phyloP scores from a whole-genome alignment of 1,284 basidiomycete species.

The Ustilago nuda region DNA sequence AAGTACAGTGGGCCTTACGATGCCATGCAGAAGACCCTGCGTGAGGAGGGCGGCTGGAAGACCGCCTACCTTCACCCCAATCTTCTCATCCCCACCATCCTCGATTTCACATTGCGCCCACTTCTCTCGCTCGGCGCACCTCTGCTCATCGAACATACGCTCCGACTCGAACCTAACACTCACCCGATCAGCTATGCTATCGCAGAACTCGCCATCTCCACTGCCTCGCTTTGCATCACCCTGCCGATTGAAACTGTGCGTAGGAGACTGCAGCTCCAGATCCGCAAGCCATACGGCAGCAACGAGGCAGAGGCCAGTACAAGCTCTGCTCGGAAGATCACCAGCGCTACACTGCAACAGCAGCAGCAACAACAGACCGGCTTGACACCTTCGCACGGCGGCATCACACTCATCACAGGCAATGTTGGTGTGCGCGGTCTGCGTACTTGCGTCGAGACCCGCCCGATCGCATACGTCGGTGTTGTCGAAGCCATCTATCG shows the following conservation, averaged over 20 bases:
- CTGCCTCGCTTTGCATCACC: slow-evolving; percentile 81
- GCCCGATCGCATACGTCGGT: slow-evolving; percentile 89
- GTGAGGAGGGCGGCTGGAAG: slow-evolving; percentile 86
- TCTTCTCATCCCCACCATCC: slow-evolving; percentile 84
- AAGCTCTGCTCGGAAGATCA: slow-evolving; percentile 27
- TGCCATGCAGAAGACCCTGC: slow-evolving; percentile 80
- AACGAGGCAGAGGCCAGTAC: background rate
- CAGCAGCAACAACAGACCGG: background rate
- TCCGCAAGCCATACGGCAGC: slow-evolving; percentile 53
- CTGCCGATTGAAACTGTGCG: slow-evolving; percentile 94
- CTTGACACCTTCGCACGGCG: slow-evolving; percentile 10
- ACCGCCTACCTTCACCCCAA: slow-evolving; percentile 86
- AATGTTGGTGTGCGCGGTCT: slow-evolving; percentile 51
- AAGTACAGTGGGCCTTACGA: slow-evolving; percentile 80
- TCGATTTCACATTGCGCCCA: slow-evolving; percentile 87
- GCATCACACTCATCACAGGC: slow-evolving; percentile 21
- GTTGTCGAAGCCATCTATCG: slow-evolving; percentile 93
- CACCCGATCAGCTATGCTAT: slow-evolving; percentile 85
- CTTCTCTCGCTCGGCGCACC: slow-evolving; percentile 74
- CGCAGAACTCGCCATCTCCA: slow-evolving; percentile 82
- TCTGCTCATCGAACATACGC: slow-evolving; percentile 78
- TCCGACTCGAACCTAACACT: slow-evolving; percentile 80
- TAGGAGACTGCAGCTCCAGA: slow-evolving; percentile 87
- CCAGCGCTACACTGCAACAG: slow-evolving; percentile 31
- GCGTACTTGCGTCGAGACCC: slow-evolving; percentile 82